Conservation (phyloP, 2,329 filamentous ascomycete genomes). For the Apiospora saccharicola region DNA sequence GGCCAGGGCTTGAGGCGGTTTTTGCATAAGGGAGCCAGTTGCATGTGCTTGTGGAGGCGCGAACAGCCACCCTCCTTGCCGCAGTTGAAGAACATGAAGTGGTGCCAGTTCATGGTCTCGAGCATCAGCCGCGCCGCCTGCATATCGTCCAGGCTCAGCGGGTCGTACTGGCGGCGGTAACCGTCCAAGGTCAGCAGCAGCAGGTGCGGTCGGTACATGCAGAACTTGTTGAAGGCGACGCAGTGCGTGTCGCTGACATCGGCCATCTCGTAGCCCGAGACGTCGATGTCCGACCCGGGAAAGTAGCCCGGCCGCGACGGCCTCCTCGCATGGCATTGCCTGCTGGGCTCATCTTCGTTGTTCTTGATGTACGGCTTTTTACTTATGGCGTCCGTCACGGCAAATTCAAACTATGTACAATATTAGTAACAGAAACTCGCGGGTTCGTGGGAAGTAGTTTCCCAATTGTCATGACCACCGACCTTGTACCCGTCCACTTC, state of each 20-base stretch:
- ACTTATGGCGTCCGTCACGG: slow-evolving; percentile 26
- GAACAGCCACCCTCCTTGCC: slow-evolving; percentile 53
- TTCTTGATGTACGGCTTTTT: slow-evolving; percentile 33
- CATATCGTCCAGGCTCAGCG: slow-evolving; percentile 49
- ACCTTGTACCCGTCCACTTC: slow-evolving; percentile 28
- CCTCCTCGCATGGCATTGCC: not conserved
- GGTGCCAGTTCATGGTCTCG: slow-evolving; percentile 36
- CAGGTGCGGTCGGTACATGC: slow-evolving; percentile 54
- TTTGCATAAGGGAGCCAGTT: slow-evolving; percentile 47
- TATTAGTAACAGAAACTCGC: not conserved
- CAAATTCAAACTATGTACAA: slow-evolving; percentile 30
- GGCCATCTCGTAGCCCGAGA: slow-evolving; percentile 50
- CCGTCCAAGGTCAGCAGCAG: slow-evolving; percentile 56
- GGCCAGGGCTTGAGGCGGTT: slow-evolving; percentile 39
- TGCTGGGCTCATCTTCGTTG: slow-evolving; percentile 27
- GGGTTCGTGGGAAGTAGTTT: not conserved
- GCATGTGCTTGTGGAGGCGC: slow-evolving; percentile 58
- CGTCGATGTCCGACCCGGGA: slow-evolving; percentile 51
- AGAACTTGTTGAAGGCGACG: slow-evolving; percentile 57
- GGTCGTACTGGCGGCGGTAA: slow-evolving; percentile 53
- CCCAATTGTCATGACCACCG: not conserved
- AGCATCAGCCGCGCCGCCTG: slow-evolving; percentile 46
- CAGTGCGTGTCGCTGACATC: slow-evolving; percentile 51
- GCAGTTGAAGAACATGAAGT: slow-evolving; percentile 57
- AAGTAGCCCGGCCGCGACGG: slow-evolving; percentile 29